These are phyloP conservation scores for Penicillium sp. DNA, from an alignment of 2,329 filamentous ascomycete species.

Conservation along the genomic window DNA sequence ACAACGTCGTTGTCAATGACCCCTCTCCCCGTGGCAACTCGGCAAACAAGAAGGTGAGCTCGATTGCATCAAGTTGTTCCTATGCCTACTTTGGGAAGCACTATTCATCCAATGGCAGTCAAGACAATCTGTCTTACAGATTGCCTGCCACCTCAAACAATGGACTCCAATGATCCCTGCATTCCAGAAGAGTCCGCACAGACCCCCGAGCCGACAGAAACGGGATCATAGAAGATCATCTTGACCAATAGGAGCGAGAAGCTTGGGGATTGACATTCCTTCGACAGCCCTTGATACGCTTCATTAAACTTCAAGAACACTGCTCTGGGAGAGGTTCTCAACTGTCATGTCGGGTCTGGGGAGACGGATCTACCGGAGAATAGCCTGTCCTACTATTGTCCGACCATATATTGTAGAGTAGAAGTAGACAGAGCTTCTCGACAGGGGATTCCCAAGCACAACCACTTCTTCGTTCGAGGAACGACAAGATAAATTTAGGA, in stretches of 20 bases:
- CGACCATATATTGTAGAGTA: background rate
- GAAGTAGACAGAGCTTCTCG: background rate
- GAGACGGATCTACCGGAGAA: background rate
- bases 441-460: background rate
- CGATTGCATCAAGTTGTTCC: background rate
- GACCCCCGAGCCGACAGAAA: background rate
- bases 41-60: background rate
- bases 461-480: background rate
- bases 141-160: constrained; percentile 6
- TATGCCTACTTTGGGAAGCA: constrained; percentile 5
- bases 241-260: background rate
- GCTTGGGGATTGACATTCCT: background rate
- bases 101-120: constrained; percentile 1
- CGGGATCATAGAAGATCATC: background rate
- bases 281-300: background rate
- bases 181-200: constrained; percentile 8
- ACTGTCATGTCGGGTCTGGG: background rate
- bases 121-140: background rate
- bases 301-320: background rate
- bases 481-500: background rate
- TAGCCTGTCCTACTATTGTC: background rate
- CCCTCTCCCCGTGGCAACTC: background rate
- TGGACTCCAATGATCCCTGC: constrained; percentile 2
- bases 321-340: background rate
- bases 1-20: background rate